Base-by-base conservation (phyloP, 2,329 filamentous ascomycete species). In the Chaetomium strumarium region DNA sequence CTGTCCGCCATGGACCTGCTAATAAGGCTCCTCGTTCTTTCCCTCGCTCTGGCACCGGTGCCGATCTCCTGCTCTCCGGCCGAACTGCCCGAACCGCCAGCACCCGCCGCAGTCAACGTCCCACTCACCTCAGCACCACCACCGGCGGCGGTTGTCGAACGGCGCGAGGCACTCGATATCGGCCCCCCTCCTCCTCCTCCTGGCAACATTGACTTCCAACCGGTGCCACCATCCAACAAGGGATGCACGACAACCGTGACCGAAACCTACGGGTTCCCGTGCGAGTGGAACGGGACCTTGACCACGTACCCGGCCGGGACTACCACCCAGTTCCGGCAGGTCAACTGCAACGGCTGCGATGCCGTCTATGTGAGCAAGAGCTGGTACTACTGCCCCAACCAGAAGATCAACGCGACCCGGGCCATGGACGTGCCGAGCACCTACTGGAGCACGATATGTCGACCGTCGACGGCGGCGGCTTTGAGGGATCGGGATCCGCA, bases 341-440 rank as follows among this genome's bases (percentile, higher is more conserved):
- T 70, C 33, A 60, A 70, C 58, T 71, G 68, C 52, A 55, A 64
- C 41, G 68, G 66, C 2, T 70, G 68, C 52, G 48, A 58, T 9
- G 49, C 56, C 38, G 31, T 70, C 13, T 33, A 38, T 1, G 56
- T 68, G 7, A 30, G 57, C 12, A 37, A 51, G 33, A 57, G 57
- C 50, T 62, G 33, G 5, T 57, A 37, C 54, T 64, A 30, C 39
- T 70, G 67, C 46, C 66, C 66, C 6, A 62, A 55, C n/a, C 48
- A 53, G 46, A 48, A 44, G 1, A 59, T 65, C 46, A 61, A 52
- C 33, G 54, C 56, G 9, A 62, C 53, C 0, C 55, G 42, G 14
- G 46, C 33, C 11, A 62, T 58, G 34, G 29, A 34, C n/a, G 62
- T 58, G 7, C 57, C 67, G 1, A 60, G 42, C 6, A 69, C 66